Conservation (phyloP, 768 basidiomycete species). For the Rhodotorula graminis region DNA sequence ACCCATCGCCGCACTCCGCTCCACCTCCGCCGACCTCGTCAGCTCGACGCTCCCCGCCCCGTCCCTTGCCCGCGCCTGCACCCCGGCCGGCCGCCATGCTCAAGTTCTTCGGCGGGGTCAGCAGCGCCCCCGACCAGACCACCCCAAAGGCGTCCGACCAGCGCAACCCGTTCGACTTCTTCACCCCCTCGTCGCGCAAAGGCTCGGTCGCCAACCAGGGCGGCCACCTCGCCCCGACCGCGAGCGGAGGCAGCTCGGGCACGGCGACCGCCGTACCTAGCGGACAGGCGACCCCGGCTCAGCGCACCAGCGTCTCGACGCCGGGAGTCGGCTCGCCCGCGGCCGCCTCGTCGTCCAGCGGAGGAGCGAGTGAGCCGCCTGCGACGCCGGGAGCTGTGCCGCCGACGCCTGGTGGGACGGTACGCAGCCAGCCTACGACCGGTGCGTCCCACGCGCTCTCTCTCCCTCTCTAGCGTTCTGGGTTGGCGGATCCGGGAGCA, state of each 20-base stretch:
- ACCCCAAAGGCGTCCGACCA: constrained; percentile 57
- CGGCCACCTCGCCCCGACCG: no score
- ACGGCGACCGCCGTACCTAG: background rate
- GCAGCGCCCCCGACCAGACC: constrained; percentile 53
- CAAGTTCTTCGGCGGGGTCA: constrained; percentile 61
- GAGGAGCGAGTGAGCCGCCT: background rate
- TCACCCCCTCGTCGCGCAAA: constrained; percentile 2
- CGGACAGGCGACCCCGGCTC: background rate
- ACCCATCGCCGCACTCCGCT: no score
- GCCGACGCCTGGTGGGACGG: background rate
- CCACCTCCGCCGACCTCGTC: background rate
- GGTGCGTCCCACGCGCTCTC: constrained; percentile 7
- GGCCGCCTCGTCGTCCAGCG: no score
- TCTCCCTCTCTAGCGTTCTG: background rate
- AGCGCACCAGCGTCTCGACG: background rate
- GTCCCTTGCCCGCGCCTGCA: background rate
- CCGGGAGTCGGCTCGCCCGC: background rate
- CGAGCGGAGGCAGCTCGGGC: background rate
- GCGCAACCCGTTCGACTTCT: constrained; percentile 62
- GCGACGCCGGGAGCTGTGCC: constrained; percentile 5
- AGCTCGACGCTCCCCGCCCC: background rate
- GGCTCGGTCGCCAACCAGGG: background rate
- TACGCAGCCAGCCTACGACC: constrained; percentile 14
- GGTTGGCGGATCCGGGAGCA: no score
- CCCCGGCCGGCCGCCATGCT: constrained; percentile 56